Evolutionary conservation across 805 yeast species (phyloP), one percentile per base, ranked within the genome.

Genomic region (Kluyveromyces lactis): DNA sequence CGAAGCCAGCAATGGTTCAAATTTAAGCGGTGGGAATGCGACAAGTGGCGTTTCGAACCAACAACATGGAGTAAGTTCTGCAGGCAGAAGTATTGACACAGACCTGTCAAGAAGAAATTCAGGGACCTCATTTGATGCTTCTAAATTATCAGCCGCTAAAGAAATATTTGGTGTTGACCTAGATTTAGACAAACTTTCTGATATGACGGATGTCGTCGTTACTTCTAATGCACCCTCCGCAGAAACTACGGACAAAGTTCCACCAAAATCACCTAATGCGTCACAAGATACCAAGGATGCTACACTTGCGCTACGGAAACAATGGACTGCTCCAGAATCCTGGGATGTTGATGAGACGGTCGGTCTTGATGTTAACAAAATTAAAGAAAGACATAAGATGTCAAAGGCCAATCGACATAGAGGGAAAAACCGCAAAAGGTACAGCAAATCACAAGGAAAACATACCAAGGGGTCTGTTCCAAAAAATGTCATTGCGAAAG

Each of bases 281-380:
- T 12, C 39, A 3, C 16, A 19, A 24, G 29, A 38, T 18, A 31
- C 28, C 17, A 10, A 39, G 8, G 27, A 27, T 4, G 15, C 33
- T 18, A 18, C 11, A 6, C 13, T 16, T 23, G 3, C 18, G 10
- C 27, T 40, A 11, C 39, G 35, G 32, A 39, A 28, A 18, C 53
- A 50, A 36, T 76, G 81, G 81, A 61, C 58, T 18, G 74, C 81
- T 4, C 81, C 81, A 2, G 79, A 75, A 40, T 69, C 75, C 44
- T 76, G 81, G 81, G 78, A 75, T 48, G 79, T 75, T 8, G 73
- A 71, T 44, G 44, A 47, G 18, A 45, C 38, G 31, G 32, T 36
- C 4, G 51, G 53, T 12, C 21, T 34, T 7, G 37, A 34, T 24
- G 37, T 34, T 11, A 34, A 34, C 12, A 34, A 23, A n/a, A 17